Percentiles rank a stretch among this genome's conserved stretches.
Conservation (phyloP, 768 basidiomycete species). For the Mycena venus region DNA sequence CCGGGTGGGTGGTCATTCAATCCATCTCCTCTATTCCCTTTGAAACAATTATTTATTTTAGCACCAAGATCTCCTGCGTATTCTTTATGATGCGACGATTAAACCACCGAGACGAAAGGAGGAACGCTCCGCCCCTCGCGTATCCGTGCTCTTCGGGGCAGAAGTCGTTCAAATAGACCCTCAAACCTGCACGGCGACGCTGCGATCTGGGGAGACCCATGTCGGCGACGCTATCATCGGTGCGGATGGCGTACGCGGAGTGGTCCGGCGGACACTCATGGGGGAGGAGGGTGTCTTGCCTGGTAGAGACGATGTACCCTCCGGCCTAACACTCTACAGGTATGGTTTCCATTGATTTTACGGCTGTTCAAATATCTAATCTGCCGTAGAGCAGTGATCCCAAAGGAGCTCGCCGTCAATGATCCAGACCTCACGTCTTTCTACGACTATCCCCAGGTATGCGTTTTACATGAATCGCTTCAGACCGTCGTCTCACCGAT, state of each 20-base stretch:
- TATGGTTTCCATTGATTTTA: neutral
- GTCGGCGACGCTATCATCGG: conserved; percentile 18
- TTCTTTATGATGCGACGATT: conserved; percentile 4
- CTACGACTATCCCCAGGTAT: neutral
- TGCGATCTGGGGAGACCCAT: conserved; percentile 2
- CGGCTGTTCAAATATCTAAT: neutral
- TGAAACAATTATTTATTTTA: neutral
- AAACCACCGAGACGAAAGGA: neutral
- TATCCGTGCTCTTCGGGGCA: neutral
- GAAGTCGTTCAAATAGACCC: conserved; percentile 3
- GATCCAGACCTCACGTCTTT: neutral
- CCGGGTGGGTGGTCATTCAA: neutral
- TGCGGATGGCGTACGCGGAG: conserved; percentile 12
- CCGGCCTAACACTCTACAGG: neutral
- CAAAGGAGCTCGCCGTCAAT: neutral
- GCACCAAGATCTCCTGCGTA: conserved; percentile 8
- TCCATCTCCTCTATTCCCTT: neutral
- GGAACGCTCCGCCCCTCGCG: neutral
- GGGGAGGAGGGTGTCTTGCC: conserved; percentile 1
- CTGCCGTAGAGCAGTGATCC: neutral
- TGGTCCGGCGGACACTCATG: conserved; percentile 7
- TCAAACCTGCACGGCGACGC: neutral
- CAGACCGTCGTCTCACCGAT: neutral
- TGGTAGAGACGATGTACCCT: neutral
- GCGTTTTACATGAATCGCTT: neutral